Percentiles rank a stretch among this genome's conserved stretches.
These are phyloP conservation scores for Halteria grandinella DNA, from an alignment of 73 alveolate genomes.

Conservation along the genomic window DNA sequence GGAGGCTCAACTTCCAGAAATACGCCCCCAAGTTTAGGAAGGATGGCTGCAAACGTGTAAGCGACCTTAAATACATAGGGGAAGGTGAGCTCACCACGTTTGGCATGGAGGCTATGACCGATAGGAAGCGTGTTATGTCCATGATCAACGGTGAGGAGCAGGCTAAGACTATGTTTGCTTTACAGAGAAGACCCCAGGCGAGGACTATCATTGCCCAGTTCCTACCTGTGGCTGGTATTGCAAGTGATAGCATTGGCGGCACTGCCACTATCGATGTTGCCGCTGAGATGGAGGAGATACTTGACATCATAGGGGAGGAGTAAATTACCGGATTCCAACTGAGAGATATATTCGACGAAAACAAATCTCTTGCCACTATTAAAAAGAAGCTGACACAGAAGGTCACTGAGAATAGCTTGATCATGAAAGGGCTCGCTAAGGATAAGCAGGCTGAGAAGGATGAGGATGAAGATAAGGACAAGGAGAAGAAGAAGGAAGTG, in stretches of 20 bases:
- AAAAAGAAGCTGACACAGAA: slow-evolving; percentile 36
- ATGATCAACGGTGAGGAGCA: slow-evolving; percentile 42
- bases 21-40: slow-evolving; percentile 43
- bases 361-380: slow-evolving; percentile 20
- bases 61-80: slow-evolving; percentile 46
- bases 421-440: slow-evolving; percentile 26
- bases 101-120: slow-evolving; percentile 46
- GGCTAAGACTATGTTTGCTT: slow-evolving; percentile 37
- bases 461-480: slow-evolving; percentile 10
- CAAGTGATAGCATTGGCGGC: too few relatives aligned
- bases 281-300: slow-evolving; percentile 31
- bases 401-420: slow-evolving; percentile 1
- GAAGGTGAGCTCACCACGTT: slow-evolving; percentile 37
- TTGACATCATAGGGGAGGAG: slow-evolving; percentile 38
- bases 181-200: slow-evolving; percentile 24
- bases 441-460: slow-evolving; percentile 14
- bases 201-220: slow-evolving; percentile 22
- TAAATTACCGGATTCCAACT: slow-evolving; percentile 47
- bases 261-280: not conserved
- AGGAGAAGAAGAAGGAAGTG: slow-evolving; percentile 29
- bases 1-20: slow-evolving; percentile 35
- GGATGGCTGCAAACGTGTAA: slow-evolving; percentile 39
- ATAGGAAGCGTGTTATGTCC: slow-evolving; percentile 44
- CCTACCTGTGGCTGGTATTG: too few relatives aligned
- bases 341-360: slow-evolving; percentile 39